Percentiles rank a stretch among this genome's conserved stretches.
Evolutionary conservation across 148 eudicot species (phyloP).

Genomic region (Amaranthus hypochondriacus): DNA sequence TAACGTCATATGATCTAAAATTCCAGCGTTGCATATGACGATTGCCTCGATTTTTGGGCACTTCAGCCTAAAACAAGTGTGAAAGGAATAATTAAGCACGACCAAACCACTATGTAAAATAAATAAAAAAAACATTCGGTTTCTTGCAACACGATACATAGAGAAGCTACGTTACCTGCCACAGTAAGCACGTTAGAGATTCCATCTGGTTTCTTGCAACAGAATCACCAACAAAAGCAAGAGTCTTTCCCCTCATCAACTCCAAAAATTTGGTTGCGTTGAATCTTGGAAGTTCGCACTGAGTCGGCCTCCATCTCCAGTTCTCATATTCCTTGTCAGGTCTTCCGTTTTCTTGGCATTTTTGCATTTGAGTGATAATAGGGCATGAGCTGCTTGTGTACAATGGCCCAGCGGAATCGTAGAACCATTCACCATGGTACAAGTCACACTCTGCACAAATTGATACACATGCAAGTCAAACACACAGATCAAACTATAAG

Average conservation of each 20-base stretch:
- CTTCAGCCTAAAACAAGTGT: conserved; percentile 52
- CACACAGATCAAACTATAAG: background rate
- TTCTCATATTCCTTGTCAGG: conserved; percentile 91
- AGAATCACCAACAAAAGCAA: conserved; percentile 85
- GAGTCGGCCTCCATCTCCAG: conserved; percentile 89
- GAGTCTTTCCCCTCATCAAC: conserved; percentile 80
- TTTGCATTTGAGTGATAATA: conserved; percentile 76
- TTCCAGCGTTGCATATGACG: conserved; percentile 81
- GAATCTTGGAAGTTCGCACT: conserved; percentile 80
- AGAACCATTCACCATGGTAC: conserved; percentile 83
- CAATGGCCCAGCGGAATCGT: conserved; percentile 64
- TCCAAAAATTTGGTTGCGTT: conserved; percentile 65
- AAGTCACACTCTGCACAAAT: conserved; percentile 67
- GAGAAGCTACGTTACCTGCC: conserved; percentile 59
- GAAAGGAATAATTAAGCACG: background rate
- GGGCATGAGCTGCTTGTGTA: conserved; percentile 85
- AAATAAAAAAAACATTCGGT: background rate
- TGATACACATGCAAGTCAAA: conserved; percentile 11
- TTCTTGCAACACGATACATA: background rate
- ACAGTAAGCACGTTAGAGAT: conserved; percentile 70
- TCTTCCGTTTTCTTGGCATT: conserved; percentile 97
- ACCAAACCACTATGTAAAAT: background rate
- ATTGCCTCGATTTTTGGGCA: conserved; percentile 84
- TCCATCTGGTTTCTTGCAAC: conserved; percentile 74
- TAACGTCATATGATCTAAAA: conserved; percentile 70